Conservation (phyloP, 192 early-diverging fungal species). For the Helicostylum pulchrum region DNA sequence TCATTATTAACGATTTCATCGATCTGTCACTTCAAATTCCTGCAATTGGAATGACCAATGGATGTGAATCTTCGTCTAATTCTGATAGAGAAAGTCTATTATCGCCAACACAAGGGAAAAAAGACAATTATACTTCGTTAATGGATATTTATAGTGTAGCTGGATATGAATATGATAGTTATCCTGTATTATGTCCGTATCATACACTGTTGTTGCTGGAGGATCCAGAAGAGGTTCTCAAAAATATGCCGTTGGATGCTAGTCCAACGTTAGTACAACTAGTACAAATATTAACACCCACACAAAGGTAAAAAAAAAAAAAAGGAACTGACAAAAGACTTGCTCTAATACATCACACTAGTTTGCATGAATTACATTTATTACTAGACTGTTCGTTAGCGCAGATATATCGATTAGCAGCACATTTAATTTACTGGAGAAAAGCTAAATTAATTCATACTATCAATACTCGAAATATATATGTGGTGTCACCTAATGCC, state of each 20-base stretch:
- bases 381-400: conserved; percentile 90
- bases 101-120: conserved; percentile 44
- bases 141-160: conserved; percentile 37
- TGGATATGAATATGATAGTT: conserved; percentile 62
- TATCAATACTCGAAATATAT: conserved; percentile 71
- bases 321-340: neutral
- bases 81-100: conserved; percentile 30
- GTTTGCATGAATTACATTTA: conserved; percentile 77
- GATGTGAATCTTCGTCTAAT: conserved; percentile 13
- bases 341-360: conserved; percentile 20
- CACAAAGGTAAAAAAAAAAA: conserved; percentile 54
- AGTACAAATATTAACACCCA: conserved; percentile 84
- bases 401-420: conserved; percentile 84
- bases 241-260: conserved; percentile 73
- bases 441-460: conserved; percentile 89
- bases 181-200: conserved; percentile 80
- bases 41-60: conserved; percentile 20
- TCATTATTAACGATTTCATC: conserved; percentile 75
- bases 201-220: conserved; percentile 81
- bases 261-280: conserved; percentile 86
- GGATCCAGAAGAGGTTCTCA: conserved; percentile 79
- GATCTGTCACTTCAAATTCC: conserved; percentile 71
- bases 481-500: conserved; percentile 70
- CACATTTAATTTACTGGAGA: conserved; percentile 92
- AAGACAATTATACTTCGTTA: conserved; percentile 17